Percentiles rank a stretch among this genome's conserved stretches.
Evolutionary conservation across 2,329 filamentous ascomycete genomes (phyloP).

Genomic region (Arthrobotrys conoides): DNA sequence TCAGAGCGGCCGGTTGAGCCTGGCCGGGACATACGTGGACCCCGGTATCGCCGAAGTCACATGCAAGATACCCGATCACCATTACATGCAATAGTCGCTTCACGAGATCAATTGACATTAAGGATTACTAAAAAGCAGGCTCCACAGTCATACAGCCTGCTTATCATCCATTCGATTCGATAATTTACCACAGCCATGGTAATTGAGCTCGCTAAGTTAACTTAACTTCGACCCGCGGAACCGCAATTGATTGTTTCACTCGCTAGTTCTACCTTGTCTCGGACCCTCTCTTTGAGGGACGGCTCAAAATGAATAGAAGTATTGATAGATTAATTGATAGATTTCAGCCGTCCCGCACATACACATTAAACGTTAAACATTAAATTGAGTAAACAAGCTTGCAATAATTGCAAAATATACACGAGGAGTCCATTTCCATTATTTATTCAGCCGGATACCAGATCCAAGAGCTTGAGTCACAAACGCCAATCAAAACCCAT

Average conservation of each 20-base stretch:
- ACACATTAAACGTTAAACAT: neutral
- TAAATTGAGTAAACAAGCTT: conserved; percentile 1
- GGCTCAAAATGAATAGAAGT: neutral
- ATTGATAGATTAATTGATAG: neutral
- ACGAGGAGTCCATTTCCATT: neutral
- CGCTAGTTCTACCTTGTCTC: neutral
- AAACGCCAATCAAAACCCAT: conserved; percentile 3
- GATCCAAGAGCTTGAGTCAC: neutral
- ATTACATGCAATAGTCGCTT: neutral
- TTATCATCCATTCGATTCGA: conserved; percentile 2
- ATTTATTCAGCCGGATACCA: neutral
- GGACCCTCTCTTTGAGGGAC: neutral
- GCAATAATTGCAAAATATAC: neutral
- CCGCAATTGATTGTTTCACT: conserved; percentile 2
- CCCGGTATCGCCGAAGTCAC: conserved; percentile 10
- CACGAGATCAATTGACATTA: conserved; percentile 1
- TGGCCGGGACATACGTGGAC: neutral
- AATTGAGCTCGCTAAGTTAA: neutral
- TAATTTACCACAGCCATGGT: neutral
- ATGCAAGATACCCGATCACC: conserved; percentile 1
- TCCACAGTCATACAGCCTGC: neutral
- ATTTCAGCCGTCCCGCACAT: conserved; percentile 3
- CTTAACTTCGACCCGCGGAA: neutral
- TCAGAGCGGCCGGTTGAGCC: neutral
- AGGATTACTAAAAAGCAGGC: neutral